These are phyloP conservation scores for Zymoseptoria brevis DNA, from an alignment of 2,329 filamentous ascomycete genomes.

Conservation along the genomic window DNA sequence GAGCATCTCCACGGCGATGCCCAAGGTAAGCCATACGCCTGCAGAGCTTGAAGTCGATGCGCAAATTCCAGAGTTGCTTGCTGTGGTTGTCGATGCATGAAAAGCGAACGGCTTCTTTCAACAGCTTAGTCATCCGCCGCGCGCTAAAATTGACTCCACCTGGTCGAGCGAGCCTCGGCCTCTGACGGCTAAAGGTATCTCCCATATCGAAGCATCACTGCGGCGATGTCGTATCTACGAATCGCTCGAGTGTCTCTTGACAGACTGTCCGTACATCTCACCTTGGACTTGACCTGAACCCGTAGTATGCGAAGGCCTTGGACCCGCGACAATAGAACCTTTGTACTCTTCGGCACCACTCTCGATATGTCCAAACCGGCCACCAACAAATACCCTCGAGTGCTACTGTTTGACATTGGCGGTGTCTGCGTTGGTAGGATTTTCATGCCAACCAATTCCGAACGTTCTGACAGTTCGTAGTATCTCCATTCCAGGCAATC, in stretches of 20 bases:
- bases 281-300: background rate
- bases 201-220: background rate
- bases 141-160: background rate
- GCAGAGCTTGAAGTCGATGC: too few species aligned
- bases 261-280: too few species aligned
- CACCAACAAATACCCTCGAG: conserved; percentile 47
- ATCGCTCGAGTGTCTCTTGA: background rate
- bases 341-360: conserved; percentile 17
- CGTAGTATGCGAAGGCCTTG: conserved; percentile 7
- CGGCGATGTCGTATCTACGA: background rate
- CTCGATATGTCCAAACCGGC: conserved; percentile 17
- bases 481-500: conserved; percentile 88
- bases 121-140: background rate
- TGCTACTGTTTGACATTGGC: conserved; percentile 87
- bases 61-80: too few species aligned
- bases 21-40: too few species aligned
- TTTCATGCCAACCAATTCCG: background rate
- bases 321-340: conserved; percentile 17
- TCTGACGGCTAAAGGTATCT: background rate
- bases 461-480: conserved; percentile 39
- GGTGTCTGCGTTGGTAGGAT: conserved; percentile 77
- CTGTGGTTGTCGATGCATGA: too few species aligned
- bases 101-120: too few species aligned
- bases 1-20: too few species aligned
- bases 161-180: background rate